A percentile compares a stretch with the other conserved stretches of the same genome.
phyloP scores from a whole-genome alignment of 805 yeast species.

The Wickerhamomyces rabaulensis region DNA sequence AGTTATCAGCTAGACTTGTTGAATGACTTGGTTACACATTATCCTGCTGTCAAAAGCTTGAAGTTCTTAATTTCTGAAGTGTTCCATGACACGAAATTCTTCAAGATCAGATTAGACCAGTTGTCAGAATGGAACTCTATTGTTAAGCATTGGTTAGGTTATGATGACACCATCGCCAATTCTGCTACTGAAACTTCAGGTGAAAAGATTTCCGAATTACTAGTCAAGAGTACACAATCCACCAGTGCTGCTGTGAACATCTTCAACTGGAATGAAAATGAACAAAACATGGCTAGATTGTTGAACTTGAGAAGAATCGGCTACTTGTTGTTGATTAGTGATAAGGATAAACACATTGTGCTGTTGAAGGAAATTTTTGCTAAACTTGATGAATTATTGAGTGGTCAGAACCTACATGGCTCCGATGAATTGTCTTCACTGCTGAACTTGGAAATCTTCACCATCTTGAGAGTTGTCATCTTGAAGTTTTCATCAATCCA shows the following conservation, averaged over 20 bases:
- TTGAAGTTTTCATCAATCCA: constrained; percentile 60
- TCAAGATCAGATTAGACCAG: constrained; percentile 30
- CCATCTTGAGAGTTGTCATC: constrained; percentile 59
- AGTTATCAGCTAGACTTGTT: constrained; percentile 41
- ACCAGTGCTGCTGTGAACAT: constrained; percentile 46
- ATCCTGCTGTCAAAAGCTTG: constrained; percentile 50
- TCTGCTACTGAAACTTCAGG: constrained; percentile 13
- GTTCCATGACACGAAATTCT: constrained; percentile 56
- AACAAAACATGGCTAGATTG: constrained; percentile 42
- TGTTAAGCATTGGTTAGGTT: constrained; percentile 56
- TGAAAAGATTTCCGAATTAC: constrained; percentile 51
- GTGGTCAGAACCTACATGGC: constrained; percentile 16
- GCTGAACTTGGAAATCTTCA: constrained; percentile 38
- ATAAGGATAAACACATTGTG: constrained; percentile 47
- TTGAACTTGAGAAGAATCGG: constrained; percentile 57
- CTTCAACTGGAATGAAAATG: constrained; percentile 73
- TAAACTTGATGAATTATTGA: constrained; percentile 37
- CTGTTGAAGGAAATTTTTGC: constrained; percentile 44
- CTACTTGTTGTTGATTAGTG: constrained; percentile 57
- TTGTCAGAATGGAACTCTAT: constrained; percentile 47
- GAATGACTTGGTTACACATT: constrained; percentile 22
- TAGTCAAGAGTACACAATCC: constrained; percentile 37
- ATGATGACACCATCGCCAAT: constrained; percentile 32
- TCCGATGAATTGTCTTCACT: constrained; percentile 26
- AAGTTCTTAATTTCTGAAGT: constrained; percentile 57